Evolutionary conservation across 805 yeast genomes (phyloP), one percentile per base, ranked within the genome.

Genomic region (Kodamaea restingae): DNA sequence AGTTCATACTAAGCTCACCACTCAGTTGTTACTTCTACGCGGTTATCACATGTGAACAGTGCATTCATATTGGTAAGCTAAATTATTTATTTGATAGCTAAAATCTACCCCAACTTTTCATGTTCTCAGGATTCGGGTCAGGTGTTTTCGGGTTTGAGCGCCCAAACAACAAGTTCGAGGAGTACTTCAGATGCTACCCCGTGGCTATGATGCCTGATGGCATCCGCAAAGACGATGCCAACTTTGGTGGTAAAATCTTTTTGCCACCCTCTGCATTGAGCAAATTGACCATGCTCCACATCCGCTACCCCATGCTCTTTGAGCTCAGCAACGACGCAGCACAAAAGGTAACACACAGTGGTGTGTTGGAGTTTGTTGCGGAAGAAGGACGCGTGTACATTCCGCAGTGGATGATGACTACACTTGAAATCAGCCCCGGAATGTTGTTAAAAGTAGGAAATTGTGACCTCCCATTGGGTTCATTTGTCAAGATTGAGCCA

Each of bases 321-420:
- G 84, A 84, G 58, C 64, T 93, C 29, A 67, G 70, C 24, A 84
- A 84, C 40, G 95, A 83, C 50, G 82, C 76, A 26, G 71, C 62
- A 14, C 29, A 28, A 8, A 31, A 32, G n/a, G 4, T 15, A 14
- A 87, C 97, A 0, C 96, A 88, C 58, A 84, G 90, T 34, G 99
- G 99, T 55, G 98, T 93, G 20, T 67, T 93, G 44, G 98, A 93
- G 64, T 93, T 93, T 60, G 84, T 86, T 12, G 96, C 98, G 1
- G 98, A 93, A 56, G 98, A 93, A 67, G 99, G 99, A 12, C 73
- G 98, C 41, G 93, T 79, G 2, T 93, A 93, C 58, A 54, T 93
- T 25, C 99, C 99, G 0, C 88, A 86, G 50, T 93, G 99, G 99
- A 90, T 93, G 90, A 77, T 93, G 84, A 73, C 66, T 32, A 84